Evolutionary conservation across 371 early-diverging fungal species (phyloP), one percentile per base, ranked within the genome.

Genomic region (Apophysomyces trapeziformis): DNA sequence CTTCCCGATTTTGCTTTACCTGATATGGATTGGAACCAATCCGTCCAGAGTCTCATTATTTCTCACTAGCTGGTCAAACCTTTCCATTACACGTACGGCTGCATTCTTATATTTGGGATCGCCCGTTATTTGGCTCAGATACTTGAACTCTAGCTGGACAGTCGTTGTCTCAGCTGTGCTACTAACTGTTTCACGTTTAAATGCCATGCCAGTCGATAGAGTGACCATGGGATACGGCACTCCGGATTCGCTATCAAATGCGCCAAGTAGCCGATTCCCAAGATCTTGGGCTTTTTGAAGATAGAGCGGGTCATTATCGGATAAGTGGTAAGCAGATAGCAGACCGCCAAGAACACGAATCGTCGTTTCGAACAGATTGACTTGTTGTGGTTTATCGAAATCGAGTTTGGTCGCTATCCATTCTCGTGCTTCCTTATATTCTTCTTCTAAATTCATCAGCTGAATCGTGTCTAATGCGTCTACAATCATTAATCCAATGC

Each of bases 341-440:
- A 97, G 73, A 7, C 96, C 96, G 12, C 99, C 99, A 11, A 98
- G 76, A 0, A 95, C 87, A 1, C 99, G 90, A 61, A 98, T 98
- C 0, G 91, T 95, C 13, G 94, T 93, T 78, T 98, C 99, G 77
- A 98, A 98, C 26, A 96, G 83, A 64, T 89, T 92, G 14, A 95
- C 93, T 13, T 90, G 82, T 9, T 78, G 90, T 56, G 91, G 81
- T 76, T 89, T 84, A 65, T 90, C 82, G 68, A 90, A 92, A 38
- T 85, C 77, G 35, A 92, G 75, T 5, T 82, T 50, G 2, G 72
- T 77, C 2, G 69, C 69, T 12, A 96, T 87, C 88, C 89, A 90
- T 11, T 78, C 72, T 35, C 89, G 84, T 18, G 92, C 93, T 56
- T 85, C 78, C 13, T 76, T 56, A 71, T 89, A 97, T 66, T 94